These are phyloP conservation scores for Adansonia rubrostipa DNA, from an alignment of 441 rosid genomes.

Conservation along the genomic window DNA sequence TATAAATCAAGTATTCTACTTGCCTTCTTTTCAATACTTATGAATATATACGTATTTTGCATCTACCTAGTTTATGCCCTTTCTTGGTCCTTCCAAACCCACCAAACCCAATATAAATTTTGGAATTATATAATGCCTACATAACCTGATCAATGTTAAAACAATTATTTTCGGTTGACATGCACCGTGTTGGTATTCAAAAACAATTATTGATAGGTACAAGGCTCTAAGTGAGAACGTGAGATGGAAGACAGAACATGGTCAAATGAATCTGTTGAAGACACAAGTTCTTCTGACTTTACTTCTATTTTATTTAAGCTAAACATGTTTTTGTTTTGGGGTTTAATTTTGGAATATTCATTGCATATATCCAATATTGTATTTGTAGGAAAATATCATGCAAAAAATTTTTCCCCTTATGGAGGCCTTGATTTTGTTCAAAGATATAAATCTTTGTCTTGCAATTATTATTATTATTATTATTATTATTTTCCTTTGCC, in stretches of 20 bases:
- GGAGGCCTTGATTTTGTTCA: constrained; percentile 23
- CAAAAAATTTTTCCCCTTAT: background rate
- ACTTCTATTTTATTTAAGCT: background rate
- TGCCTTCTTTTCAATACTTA: no score
- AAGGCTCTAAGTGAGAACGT: background rate
- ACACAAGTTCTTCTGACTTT: background rate
- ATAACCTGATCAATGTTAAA: no score
- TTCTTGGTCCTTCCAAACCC: no score
- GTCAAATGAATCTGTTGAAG: constrained; percentile 18
- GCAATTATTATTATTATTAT: background rate
- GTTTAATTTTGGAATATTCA: background rate
- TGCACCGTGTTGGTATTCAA: no score
- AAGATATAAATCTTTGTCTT: constrained; percentile 12
- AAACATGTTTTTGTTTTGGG: background rate
- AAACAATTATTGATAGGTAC: no score
- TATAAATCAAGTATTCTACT: no score
- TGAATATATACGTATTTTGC: no score
- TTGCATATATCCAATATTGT: background rate
- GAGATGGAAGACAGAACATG: background rate
- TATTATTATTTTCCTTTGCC: background rate
- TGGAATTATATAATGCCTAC: no score
- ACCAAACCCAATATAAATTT: no score
- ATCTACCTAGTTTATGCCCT: no score
- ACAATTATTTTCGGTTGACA: no score
- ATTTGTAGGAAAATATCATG: background rate